Evolutionary conservation across 2,329 filamentous ascomycete genomes (phyloP).

Genomic region (Clarireedia homoeocarpa): DNA sequence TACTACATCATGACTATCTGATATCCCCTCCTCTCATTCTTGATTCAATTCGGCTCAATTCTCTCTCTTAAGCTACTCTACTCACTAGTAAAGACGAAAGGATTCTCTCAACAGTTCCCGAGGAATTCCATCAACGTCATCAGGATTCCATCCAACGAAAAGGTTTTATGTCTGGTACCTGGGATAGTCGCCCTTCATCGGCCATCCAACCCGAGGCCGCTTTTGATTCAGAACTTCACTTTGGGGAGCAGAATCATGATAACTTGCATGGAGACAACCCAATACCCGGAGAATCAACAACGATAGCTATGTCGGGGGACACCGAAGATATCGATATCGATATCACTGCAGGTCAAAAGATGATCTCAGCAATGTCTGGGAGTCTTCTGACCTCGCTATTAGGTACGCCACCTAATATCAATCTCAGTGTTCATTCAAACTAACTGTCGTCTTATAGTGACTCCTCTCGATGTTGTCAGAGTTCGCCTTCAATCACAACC

Average conservation of each 20-base stretch:
- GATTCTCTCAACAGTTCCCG: not conserved
- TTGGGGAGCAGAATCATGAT: conserved; percentile 20
- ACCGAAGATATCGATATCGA: conserved; percentile 43
- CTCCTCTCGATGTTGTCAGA: conserved; percentile 91
- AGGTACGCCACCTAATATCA: conserved; percentile 43
- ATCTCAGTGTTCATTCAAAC: conserved; percentile 1
- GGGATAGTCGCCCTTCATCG: conserved; percentile 17
- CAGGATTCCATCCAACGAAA: not conserved
- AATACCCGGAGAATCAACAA: conserved; percentile 21
- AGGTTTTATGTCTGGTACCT: conserved; percentile 19
- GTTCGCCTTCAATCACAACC: conserved; percentile 87
- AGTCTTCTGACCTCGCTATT: conserved; percentile 85
- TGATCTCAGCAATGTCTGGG: conserved; percentile 87
- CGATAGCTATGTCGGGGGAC: conserved; percentile 25
- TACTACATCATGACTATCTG: not conserved
- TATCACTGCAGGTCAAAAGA: conserved; percentile 80
- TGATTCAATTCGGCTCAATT: not conserved
- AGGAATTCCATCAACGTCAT: conserved; percentile 3
- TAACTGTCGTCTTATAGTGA: conserved; percentile 49
- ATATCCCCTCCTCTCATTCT: not conserved
- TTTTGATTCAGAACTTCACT: conserved; percentile 8
- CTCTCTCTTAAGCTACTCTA: not conserved
- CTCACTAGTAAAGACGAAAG: not conserved
- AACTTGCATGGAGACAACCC: conserved; percentile 24
- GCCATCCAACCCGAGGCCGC: conserved; percentile 19